Percentiles rank a stretch among this genome's conserved stretches.
These are phyloP conservation scores for Neonothopanus nambi DNA, from an alignment of 1,284 basidiomycete species.

Conservation along the genomic window DNA sequence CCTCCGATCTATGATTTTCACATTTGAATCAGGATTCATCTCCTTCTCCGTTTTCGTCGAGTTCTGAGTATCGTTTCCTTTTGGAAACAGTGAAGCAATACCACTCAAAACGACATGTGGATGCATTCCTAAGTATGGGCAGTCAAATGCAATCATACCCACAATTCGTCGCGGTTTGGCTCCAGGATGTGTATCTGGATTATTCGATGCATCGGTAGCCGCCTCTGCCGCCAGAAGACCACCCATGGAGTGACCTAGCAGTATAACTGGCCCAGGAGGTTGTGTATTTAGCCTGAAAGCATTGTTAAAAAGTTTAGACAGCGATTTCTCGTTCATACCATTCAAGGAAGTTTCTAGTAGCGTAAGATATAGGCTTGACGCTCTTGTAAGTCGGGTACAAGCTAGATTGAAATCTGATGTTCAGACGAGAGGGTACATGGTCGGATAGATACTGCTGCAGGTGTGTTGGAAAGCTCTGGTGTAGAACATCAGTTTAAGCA, in stretches of 20 bases:
- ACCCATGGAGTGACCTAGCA: constrained; percentile 60
- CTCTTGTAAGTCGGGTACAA: constrained; percentile 61
- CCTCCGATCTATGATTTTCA: constrained; percentile 41
- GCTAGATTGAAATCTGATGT: constrained; percentile 42
- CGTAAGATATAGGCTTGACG: constrained; percentile 47
- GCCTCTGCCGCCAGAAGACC: constrained; percentile 57
- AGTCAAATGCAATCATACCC: constrained; percentile 57
- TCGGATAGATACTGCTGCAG: constrained; percentile 43
- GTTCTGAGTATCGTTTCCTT: constrained; percentile 23
- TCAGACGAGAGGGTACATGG: constrained; percentile 33
- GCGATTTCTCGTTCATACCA: constrained; percentile 36
- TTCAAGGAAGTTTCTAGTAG: constrained; percentile 50
- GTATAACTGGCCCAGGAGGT: constrained; percentile 52
- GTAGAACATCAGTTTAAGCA: background rate
- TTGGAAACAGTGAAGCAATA: constrained; percentile 51
- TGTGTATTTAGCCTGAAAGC: constrained; percentile 48
- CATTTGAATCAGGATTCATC: constrained; percentile 44
- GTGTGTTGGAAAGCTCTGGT: constrained; percentile 52
- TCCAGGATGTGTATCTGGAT: constrained; percentile 20
- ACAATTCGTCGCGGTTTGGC: constrained; percentile 42
- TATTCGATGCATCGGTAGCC: constrained; percentile 41
- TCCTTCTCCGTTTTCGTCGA: constrained; percentile 33
- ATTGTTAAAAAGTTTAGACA: constrained; percentile 5
- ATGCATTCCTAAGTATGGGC: constrained; percentile 59
- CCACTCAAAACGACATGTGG: constrained; percentile 59